Evolutionary conservation across 129 eudicot species (phyloP).

Genomic region (Tagetes erecta): DNA sequence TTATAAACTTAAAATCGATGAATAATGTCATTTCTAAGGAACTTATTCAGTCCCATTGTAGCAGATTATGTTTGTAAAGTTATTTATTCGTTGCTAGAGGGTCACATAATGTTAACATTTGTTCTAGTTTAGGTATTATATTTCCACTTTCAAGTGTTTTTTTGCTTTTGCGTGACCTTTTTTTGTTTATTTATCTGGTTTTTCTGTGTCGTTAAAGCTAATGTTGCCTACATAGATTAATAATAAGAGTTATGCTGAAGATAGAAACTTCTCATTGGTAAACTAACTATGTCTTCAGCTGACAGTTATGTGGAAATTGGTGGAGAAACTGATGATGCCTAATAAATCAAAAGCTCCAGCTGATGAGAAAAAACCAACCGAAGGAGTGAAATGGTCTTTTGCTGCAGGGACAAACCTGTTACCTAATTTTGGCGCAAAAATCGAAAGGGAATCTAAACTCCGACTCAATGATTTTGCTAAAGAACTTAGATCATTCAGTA

Average conservation of each 20-base stretch:
- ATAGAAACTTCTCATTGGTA: conserved; percentile 40
- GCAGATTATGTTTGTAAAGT: conserved; percentile 13
- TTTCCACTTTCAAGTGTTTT: not conserved
- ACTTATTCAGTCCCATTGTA: conserved; percentile 14
- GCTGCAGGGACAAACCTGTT: conserved; percentile 74
- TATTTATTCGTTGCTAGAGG: conserved; percentile 3
- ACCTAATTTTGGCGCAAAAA: conserved; percentile 53
- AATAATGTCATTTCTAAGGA: not conserved
- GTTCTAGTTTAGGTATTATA: not conserved
- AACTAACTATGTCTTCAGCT: conserved; percentile 77
- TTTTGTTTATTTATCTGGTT: not conserved
- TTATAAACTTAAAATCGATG: not conserved
- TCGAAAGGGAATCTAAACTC: conserved; percentile 64
- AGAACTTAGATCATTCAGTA: conserved; percentile 68
- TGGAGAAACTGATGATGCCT: conserved; percentile 62
- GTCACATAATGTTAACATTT: not conserved
- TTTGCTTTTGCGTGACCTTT: not conserved
- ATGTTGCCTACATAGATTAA: not conserved
- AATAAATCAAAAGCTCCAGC: conserved; percentile 51
- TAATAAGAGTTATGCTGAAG: conserved; percentile 14
- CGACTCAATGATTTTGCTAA: conserved; percentile 72
- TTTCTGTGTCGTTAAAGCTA: conserved; percentile 10
- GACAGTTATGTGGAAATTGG: conserved; percentile 92
- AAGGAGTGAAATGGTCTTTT: conserved; percentile 82
- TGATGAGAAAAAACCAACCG: conserved; percentile 46